Base-by-base conservation (phyloP, 441 rosid genomes). In the Raphanus hybrid region DNA sequence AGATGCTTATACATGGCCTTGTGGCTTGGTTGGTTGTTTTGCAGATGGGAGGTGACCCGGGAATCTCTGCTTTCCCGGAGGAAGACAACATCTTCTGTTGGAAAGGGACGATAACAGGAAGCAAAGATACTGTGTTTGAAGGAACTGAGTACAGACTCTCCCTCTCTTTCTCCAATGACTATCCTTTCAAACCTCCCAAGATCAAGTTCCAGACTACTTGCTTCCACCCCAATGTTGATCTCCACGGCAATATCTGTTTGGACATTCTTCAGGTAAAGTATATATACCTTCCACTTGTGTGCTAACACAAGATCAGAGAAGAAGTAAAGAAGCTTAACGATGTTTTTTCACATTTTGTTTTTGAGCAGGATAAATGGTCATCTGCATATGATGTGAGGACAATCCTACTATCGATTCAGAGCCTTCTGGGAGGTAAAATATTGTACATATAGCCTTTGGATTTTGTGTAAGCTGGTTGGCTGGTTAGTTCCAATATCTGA, bases 321-420 rank as follows among this genome's bases (percentile, higher is more conserved):
- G 2, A 23, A 23, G 26, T 23, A 23, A 23, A 23, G 26, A 23
- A 23, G 2, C 26, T 23, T 23, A 23, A 23, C 26, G 26, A n/a
- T 23, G 18, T 16, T 16, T n/a, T n/a, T n/a, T n/a, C n/a, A n/a
- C n/a, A n/a, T n/a, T n/a, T 16, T 16, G 1, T 23, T 23, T 23
- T 23, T 77, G 64, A 29, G 59, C 65, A 95, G 99, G 98, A 93
- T 77, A 90, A 96, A 80, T 96, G 98, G 98, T 93, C 98, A 12
- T 96, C 99, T 32, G 97, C 99, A 10, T 96, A 96, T 62, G 99
- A 96, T 84, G 98, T 93, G 8, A 86, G 98, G 81, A 90, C 97
- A 34, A 92, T 95, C 45, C 81, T 96, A 70, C 37, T 96, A 3
- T 96, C 99, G 0, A 92, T 96, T 83, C 99, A 96, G 82, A 92